Evolutionary conservation across 2,329 filamentous ascomycete species (phyloP).

Genomic region (Penicillium oxalicum): DNA sequence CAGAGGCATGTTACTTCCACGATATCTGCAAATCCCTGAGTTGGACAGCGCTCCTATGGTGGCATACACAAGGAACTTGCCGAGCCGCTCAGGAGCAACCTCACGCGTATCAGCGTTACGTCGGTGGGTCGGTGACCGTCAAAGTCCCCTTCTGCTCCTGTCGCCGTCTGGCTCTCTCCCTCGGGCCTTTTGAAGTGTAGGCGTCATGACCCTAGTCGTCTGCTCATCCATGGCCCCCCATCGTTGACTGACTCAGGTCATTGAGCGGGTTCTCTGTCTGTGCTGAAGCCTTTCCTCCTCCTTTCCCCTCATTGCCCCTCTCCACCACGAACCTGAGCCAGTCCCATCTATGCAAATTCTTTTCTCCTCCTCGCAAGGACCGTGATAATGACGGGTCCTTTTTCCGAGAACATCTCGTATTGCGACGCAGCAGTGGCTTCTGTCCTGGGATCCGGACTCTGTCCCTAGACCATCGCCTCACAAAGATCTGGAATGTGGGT

Average conservation of each 20-base stretch:
- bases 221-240: slow-evolving; percentile 14
- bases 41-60: slow-evolving; percentile 5
- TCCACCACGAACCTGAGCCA: no score
- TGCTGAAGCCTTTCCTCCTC: not conserved
- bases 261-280: slow-evolving; percentile 13
- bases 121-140: slow-evolving; percentile 1
- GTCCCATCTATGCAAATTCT: no score
- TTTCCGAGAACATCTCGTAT: no score
- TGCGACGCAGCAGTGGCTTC: not conserved
- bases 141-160: not conserved
- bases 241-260: slow-evolving; percentile 8
- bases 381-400: no score
- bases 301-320: not conserved
- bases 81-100: slow-evolving; percentile 12
- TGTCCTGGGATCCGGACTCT: slow-evolving; percentile 7
- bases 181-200: slow-evolving; percentile 22
- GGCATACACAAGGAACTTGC: slow-evolving; percentile 8
- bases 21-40: slow-evolving; percentile 2
- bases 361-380: no score
- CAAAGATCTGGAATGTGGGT: slow-evolving; percentile 22
- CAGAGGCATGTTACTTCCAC: slow-evolving; percentile 16
- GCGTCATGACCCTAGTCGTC: slow-evolving; percentile 28
- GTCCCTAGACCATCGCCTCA: no score
- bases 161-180: not conserved
- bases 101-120: not conserved